Percentiles rank a stretch among this genome's conserved stretches.
Evolutionary conservation across 768 basidiomycete genomes (phyloP).

Genomic region (Psilocybe azurescens): DNA sequence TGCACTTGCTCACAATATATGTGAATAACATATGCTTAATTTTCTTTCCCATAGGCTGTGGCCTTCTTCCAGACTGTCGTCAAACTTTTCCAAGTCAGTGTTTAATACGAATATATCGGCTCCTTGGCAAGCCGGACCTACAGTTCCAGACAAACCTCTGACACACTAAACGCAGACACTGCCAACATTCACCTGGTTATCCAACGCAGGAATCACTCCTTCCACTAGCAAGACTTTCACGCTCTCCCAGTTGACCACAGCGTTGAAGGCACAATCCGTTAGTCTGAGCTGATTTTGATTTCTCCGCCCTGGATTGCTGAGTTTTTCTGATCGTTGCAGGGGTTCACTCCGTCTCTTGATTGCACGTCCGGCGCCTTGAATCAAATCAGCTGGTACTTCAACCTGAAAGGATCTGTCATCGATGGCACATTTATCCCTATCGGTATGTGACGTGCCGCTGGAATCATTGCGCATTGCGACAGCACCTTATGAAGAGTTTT

Average conservation of each 20-base stretch:
- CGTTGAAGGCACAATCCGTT: constrained; percentile 59
- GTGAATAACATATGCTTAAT: no score
- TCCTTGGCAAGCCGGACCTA: constrained; percentile 25
- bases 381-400: constrained; percentile 65
- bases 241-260: constrained; percentile 55
- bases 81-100: constrained; percentile 55
- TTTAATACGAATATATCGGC: constrained; percentile 23
- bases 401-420: constrained; percentile 66
- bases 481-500: background rate
- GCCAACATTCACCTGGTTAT: constrained; percentile 78
- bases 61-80: constrained; percentile 68
- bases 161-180: constrained; percentile 44
- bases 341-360: constrained; percentile 45
- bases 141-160: constrained; percentile 4
- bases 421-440: constrained; percentile 70
- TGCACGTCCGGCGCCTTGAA: constrained; percentile 36
- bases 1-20: background rate
- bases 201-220: constrained; percentile 75
- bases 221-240: constrained; percentile 61
- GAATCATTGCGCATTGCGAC: background rate
- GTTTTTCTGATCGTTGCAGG: constrained; percentile 30
- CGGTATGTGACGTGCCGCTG: constrained; percentile 37
- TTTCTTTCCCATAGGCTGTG: constrained; percentile 52
- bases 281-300: constrained; percentile 6
- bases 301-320: constrained; percentile 1